These are phyloP conservation scores for Phytophthora palmivora DNA, from an alignment of 352 stramenopile genomes.

Conservation along the genomic window DNA sequence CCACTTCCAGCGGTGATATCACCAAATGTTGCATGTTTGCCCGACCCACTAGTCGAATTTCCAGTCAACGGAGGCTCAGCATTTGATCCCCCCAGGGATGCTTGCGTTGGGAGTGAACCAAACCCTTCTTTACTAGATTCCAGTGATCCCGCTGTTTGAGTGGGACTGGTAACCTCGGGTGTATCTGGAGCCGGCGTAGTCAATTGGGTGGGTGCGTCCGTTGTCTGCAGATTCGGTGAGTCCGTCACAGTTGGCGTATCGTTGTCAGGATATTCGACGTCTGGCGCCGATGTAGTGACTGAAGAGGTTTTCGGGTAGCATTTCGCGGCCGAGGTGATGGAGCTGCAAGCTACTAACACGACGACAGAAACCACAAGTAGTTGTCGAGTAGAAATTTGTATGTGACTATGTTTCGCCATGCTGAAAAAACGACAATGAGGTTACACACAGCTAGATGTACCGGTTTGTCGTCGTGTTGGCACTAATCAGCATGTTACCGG, in stretches of 20 bases:
- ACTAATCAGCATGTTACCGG: not conserved
- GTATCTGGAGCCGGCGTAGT: conserved; percentile 12
- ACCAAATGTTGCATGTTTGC: not conserved
- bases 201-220: conserved; percentile 12
- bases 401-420: conserved; percentile 18
- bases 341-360: conserved; percentile 10
- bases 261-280: conserved; percentile 17
- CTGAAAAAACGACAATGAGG: conserved; percentile 15
- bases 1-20: too few relatives aligned
- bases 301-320: conserved; percentile 10
- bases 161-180: conserved; percentile 17
- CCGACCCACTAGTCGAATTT: too few relatives aligned
- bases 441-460: too few relatives aligned
- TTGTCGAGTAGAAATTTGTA: conserved; percentile 12
- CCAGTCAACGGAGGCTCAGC: too few relatives aligned
- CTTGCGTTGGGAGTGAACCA: not conserved
- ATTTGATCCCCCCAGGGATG: too few relatives aligned
- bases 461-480: not conserved
- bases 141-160: not conserved
- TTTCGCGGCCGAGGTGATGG: conserved; percentile 22
- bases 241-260: conserved; percentile 25
- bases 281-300: conserved; percentile 3
- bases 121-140: conserved; percentile 16
- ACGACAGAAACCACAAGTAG: conserved; percentile 13
- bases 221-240: conserved; percentile 20